These are phyloP conservation scores for Trichoderma afroharzianum DNA, from an alignment of 2,329 filamentous ascomycete genomes.

Conservation along the genomic window DNA sequence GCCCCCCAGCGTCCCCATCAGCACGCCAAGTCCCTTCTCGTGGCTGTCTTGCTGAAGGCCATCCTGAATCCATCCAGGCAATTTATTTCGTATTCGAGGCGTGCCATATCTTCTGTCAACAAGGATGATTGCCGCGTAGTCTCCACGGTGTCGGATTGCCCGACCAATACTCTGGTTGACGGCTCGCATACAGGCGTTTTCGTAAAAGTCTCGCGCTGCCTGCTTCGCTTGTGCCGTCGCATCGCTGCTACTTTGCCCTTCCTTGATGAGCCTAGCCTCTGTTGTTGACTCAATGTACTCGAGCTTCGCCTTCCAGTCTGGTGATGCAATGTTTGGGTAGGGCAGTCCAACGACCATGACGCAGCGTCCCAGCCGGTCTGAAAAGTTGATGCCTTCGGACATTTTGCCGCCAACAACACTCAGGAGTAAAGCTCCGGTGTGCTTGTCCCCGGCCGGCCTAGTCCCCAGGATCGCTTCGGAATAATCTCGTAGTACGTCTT, in stretches of 20 bases:
- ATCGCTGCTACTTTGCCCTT: constrained; percentile 21
- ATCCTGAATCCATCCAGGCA: constrained; percentile 83
- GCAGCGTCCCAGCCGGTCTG: constrained; percentile 80
- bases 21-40: constrained; percentile 49
- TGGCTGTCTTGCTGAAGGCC: constrained; percentile 56
- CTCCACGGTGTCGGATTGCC: constrained; percentile 80
- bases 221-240: constrained; percentile 43
- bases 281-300: constrained; percentile 73
- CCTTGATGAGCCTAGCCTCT: constrained; percentile 32
- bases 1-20: constrained; percentile 54
- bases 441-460: constrained; percentile 27
- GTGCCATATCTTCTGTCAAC: constrained; percentile 77
- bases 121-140: constrained; percentile 88
- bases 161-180: constrained; percentile 96
- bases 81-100: constrained; percentile 68
- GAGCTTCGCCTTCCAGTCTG: constrained; percentile 90
- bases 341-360: constrained; percentile 90
- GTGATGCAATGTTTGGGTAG: constrained; percentile 83
- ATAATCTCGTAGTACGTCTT: constrained; percentile 73
- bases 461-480: constrained; percentile 59
- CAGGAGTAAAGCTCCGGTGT: constrained; percentile 71
- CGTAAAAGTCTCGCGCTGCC: constrained; percentile 75
- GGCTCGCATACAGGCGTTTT: constrained; percentile 93
- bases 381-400: constrained; percentile 98
- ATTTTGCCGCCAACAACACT: constrained; percentile 93